These are phyloP conservation scores for Dittrichia graveolens DNA, from an alignment of 129 eudicot genomes.

Conservation along the genomic window DNA sequence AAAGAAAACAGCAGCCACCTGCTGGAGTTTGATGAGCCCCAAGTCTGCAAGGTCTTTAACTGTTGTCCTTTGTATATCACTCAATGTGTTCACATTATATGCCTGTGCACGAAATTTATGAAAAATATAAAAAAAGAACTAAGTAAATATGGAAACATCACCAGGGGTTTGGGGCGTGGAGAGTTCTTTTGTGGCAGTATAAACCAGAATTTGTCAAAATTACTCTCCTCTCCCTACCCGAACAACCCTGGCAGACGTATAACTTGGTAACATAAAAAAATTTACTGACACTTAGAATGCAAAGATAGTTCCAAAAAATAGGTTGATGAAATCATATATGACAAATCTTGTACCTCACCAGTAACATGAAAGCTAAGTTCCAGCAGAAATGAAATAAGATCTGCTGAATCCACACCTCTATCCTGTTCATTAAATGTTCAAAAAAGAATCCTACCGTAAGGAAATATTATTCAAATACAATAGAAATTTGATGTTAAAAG, in stretches of 20 bases:
- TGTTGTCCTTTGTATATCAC: constrained; percentile 62
- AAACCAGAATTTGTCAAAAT: no score
- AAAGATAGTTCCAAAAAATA: no score
- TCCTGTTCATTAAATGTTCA: constrained; percentile 39
- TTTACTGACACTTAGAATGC: no score
- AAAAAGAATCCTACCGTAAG: background rate
- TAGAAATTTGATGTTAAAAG: background rate
- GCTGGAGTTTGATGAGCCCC: constrained; percentile 91
- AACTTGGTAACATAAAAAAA: no score
- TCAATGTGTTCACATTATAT: constrained; percentile 68
- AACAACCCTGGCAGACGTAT: no score
- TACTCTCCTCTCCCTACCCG: no score
- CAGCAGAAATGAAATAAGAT: constrained; percentile 82
- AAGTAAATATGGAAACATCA: constrained; percentile 1
- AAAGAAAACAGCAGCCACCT: constrained; percentile 54
- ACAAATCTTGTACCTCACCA: constrained; percentile 68
- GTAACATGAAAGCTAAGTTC: constrained; percentile 96
- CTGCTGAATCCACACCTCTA: constrained; percentile 78
- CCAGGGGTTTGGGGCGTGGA: background rate
- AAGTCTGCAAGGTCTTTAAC: constrained; percentile 89
- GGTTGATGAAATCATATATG: background rate
- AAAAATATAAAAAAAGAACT: background rate
- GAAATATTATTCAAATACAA: background rate
- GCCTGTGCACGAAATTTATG: constrained; percentile 50
- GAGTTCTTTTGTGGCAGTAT: background rate